These are phyloP conservation scores for Suillus brevipes DNA, from an alignment of 768 basidiomycete genomes.

Conservation along the genomic window DNA sequence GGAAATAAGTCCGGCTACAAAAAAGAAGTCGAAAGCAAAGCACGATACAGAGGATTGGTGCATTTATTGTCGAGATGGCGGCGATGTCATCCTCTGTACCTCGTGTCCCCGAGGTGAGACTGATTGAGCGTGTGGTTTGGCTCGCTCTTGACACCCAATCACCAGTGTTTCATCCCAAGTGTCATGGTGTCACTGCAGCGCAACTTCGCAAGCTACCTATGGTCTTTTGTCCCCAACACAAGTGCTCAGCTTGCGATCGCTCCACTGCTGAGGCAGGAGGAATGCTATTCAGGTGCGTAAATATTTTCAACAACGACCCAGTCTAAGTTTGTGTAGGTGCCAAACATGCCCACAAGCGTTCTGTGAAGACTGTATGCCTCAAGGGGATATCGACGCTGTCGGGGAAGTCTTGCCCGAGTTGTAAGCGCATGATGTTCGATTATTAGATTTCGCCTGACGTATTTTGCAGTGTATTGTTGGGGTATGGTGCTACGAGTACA, in stretches of 20 bases:
- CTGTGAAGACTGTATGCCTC: constrained; percentile 61
- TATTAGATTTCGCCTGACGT: not conserved
- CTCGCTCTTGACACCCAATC: not conserved
- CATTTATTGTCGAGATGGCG: constrained; percentile 59
- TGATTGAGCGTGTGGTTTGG: not conserved
- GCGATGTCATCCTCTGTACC: constrained; percentile 48
- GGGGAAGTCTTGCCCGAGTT: constrained; percentile 61
- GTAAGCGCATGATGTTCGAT: constrained; percentile 37
- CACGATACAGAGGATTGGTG: constrained; percentile 61
- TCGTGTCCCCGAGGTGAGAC: constrained; percentile 55
- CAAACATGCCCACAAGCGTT: constrained; percentile 59
- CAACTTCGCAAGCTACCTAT: constrained; percentile 28
- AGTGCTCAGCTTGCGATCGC: constrained; percentile 45
- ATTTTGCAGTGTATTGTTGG: constrained; percentile 38
- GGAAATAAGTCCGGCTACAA: constrained; percentile 16
- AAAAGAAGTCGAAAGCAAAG: constrained; percentile 36
- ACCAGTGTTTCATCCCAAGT: constrained; percentile 54
- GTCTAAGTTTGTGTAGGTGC: constrained; percentile 41
- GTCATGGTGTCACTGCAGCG: constrained; percentile 41
- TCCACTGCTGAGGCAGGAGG: constrained; percentile 50
- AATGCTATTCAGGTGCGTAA: constrained; percentile 54
- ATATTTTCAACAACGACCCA: not conserved
- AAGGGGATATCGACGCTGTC: constrained; percentile 48
- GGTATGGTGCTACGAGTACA: constrained; percentile 34
- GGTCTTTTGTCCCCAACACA: constrained; percentile 50